These are phyloP conservation scores for Fusarium sp. DNA, from an alignment of 2,329 filamentous ascomycete species.

Conservation along the genomic window DNA sequence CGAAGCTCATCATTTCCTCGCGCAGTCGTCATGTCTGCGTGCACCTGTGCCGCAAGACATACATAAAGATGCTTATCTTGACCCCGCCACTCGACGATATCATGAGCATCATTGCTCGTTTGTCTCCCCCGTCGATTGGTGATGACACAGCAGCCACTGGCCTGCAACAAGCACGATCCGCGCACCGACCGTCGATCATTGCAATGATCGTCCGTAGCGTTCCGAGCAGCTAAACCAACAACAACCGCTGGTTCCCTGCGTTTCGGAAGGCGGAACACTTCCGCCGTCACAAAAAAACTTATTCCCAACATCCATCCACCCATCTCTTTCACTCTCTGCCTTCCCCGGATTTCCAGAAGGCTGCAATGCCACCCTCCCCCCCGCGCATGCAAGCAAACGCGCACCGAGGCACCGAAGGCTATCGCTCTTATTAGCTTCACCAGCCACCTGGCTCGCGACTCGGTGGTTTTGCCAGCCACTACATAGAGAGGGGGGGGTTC, in stretches of 20 bases:
- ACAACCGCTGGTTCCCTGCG: conserved; percentile 10
- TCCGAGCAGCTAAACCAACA: conserved; percentile 23
- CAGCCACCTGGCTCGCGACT: conserved; percentile 41
- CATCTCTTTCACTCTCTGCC: not conserved
- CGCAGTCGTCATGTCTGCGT: not conserved
- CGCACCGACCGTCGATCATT: conserved; percentile 35
- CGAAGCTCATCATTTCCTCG: not conserved
- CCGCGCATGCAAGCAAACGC: conserved; percentile 26
- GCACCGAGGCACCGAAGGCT: conserved; percentile 25
- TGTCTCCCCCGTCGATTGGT: conserved; percentile 20
- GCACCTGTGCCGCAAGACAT: too few relatives aligned
- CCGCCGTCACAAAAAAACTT: conserved; percentile 14
- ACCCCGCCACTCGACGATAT: not conserved
- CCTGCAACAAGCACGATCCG: conserved; percentile 27
- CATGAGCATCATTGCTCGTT: conserved; percentile 12
- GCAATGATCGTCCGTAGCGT: conserved; percentile 29
- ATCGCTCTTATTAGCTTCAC: conserved; percentile 29
- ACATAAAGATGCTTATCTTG: not conserved
- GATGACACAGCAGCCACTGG: conserved; percentile 7
- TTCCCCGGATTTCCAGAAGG: conserved; percentile 45
- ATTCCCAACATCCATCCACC: conserved; percentile 15
- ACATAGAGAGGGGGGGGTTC: conserved; percentile 20
- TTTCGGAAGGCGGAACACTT: not conserved
- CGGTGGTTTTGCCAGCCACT: conserved; percentile 1
- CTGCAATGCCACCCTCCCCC: conserved; percentile 43